Base-by-base conservation (phyloP, 495 filamentous ascomycete genomes). In the Massariosphaeria phaeospora region DNA sequence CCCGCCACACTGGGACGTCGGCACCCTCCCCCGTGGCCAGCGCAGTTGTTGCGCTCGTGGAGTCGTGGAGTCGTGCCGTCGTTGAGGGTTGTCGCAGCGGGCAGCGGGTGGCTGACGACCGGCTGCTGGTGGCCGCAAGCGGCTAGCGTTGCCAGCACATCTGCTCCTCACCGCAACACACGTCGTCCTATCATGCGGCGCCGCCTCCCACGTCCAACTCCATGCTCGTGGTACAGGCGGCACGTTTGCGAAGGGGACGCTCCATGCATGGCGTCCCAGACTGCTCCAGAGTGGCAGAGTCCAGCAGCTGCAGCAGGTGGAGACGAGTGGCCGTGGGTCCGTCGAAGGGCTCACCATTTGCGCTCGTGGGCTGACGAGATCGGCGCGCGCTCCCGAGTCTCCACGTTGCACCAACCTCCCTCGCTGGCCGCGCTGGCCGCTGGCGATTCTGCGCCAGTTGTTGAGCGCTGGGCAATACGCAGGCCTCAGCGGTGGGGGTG, bases 311-410 rank as follows among this genome's bases (percentile, higher is more conserved):
- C 54, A 21, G 18, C n/a, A 45, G 47, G 55, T 58, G 46, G 55
- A 33, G 47, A 34, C 55, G 26, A 21, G 33, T 29, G 20, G 7
- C 21, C 29, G 18, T 55, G 26, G 13, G 18, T 21, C 34, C 29
- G 15, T 48, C 2, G 2, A 17, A 20, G 21, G 17, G 29, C 39
- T 21, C 34, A 36, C 45, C 49, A 55, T 55, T 50, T 55, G 58
- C 44, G 27, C 46, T 15, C 45, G 57, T 55, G 51, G 52, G 44
- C 24, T 62, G 58, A 56, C 58, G 53, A 20, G 58, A 39, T 47
- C 46, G 58, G 56, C 58, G 58, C 52, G 57, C 59, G 17, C 58
- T 60, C 45, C 57, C 52, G 53, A 57, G 59, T 52, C 59, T 62
- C 59, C 59, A 62, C 59, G 59, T 62, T 33, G 59, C 59, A 62